Evolutionary conservation across 176 grass and related monocot genomes (phyloP).

Genomic region (Lolium rigidum): DNA sequence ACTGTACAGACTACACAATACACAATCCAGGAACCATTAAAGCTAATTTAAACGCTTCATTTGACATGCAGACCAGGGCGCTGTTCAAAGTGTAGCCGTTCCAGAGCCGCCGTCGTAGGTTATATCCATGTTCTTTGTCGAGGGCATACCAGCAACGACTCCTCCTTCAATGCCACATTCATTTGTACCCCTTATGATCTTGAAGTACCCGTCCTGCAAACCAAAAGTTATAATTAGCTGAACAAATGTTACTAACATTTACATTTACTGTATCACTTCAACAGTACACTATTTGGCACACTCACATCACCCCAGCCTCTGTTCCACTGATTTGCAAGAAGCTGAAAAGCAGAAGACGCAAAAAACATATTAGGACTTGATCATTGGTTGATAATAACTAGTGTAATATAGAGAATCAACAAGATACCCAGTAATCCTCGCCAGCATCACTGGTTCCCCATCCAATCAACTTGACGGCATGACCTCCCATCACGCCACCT

Average conservation of each 20-base stretch:
- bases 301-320: slow-evolving; percentile 95
- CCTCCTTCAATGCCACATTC: slow-evolving; percentile 90
- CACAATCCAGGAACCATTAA: background rate
- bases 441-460: slow-evolving; percentile 91
- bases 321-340: slow-evolving; percentile 98
- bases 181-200: slow-evolving; percentile 73
- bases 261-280: background rate
- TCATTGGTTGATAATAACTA: background rate
- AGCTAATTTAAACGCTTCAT: slow-evolving; percentile 7
- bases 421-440: slow-evolving; percentile 92
- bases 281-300: slow-evolving; percentile 25
- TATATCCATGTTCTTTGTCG: slow-evolving; percentile 62
- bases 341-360: slow-evolving; percentile 53
- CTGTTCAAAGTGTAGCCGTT: slow-evolving; percentile 39
- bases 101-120: slow-evolving; percentile 28
- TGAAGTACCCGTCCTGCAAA: slow-evolving; percentile 87
- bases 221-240: background rate
- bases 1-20: slow-evolving; percentile 14
- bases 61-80: background rate
- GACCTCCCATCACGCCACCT: slow-evolving; percentile 76
- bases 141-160: slow-evolving; percentile 77
- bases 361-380: slow-evolving; percentile 6
- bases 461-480: slow-evolving; percentile 95
- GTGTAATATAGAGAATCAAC: background rate
- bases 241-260: slow-evolving; percentile 22